A percentile compares a stretch with the other conserved stretches of the same genome.
phyloP scores from a whole-genome alignment of 2,329 filamentous ascomycete species.

The Colletotrichum sublineola region DNA sequence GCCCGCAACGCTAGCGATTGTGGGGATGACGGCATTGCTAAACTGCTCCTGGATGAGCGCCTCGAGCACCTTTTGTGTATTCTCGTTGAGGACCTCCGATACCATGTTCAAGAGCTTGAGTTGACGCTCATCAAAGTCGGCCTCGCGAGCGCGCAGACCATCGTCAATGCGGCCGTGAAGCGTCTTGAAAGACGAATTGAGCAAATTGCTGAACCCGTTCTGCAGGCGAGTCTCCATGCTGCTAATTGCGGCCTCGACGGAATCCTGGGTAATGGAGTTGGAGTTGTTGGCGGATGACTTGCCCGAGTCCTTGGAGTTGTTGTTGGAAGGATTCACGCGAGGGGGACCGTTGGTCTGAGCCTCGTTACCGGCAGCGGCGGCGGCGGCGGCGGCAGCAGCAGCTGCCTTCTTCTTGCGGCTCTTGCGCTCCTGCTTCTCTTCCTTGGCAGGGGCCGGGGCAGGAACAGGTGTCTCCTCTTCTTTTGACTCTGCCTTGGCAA shows the following conservation, averaged over 20 bases:
- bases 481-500: slow-evolving; percentile 60
- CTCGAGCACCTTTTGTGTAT: slow-evolving; percentile 78
- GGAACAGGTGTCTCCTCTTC: slow-evolving; percentile 61
- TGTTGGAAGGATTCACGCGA: slow-evolving; percentile 50
- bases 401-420: slow-evolving; percentile 77
- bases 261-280: slow-evolving; percentile 57
- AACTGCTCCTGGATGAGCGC: slow-evolving; percentile 84
- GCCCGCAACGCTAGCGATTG: slow-evolving; percentile 76
- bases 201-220: slow-evolving; percentile 61
- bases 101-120: slow-evolving; percentile 69
- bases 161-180: slow-evolving; percentile 75
- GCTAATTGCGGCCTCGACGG: slow-evolving; percentile 66
- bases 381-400: slow-evolving; percentile 55
- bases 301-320: slow-evolving; percentile 48
- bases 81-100: slow-evolving; percentile 71
- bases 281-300: slow-evolving; percentile 51
- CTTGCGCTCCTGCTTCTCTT: slow-evolving; percentile 74
- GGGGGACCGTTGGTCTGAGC: slow-evolving; percentile 58
- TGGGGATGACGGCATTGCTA: slow-evolving; percentile 80
- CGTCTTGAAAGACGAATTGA: slow-evolving; percentile 71
- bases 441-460: slow-evolving; percentile 47
- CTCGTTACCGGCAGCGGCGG: slow-evolving; percentile 61
- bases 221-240: slow-evolving; percentile 67
- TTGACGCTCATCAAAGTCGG: slow-evolving; percentile 66
- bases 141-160: slow-evolving; percentile 69